These are phyloP conservation scores for Fusarium zealandicum DNA, from an alignment of 2,329 filamentous ascomycete species.

Conservation along the genomic window DNA sequence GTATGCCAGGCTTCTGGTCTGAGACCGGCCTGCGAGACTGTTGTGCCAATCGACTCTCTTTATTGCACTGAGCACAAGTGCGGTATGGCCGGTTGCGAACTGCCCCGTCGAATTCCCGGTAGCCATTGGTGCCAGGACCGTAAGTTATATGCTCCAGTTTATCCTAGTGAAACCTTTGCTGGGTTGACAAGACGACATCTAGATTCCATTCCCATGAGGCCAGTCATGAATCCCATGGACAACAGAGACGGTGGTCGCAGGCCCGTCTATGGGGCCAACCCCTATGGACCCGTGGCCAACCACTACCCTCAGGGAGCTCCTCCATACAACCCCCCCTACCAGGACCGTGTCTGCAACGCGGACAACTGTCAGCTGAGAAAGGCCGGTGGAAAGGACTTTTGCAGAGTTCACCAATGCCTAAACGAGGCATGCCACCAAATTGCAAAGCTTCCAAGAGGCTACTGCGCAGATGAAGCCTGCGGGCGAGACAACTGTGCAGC, in stretches of 20 bases:
- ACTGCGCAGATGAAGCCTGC: constrained; percentile 14
- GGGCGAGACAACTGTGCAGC: background rate
- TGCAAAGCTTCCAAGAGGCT: constrained; percentile 8
- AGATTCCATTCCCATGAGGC: too few species aligned
- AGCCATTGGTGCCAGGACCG: constrained; percentile 25
- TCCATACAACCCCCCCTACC: background rate
- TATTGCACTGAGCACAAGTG: constrained; percentile 29
- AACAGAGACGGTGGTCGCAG: background rate
- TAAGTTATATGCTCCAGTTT: background rate
- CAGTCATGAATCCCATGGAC: background rate
- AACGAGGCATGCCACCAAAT: background rate
- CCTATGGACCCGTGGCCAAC: background rate
- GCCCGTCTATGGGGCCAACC: constrained; percentile 1
- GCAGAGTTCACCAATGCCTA: constrained; percentile 8
- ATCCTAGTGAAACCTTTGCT: too few species aligned
- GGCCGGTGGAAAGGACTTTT: background rate
- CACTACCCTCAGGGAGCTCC: background rate
- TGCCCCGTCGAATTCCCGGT: background rate
- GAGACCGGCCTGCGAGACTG: constrained; percentile 9
- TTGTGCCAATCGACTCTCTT: background rate
- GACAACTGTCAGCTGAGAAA: background rate
- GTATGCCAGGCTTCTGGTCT: constrained; percentile 7
- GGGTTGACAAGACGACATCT: too few species aligned
- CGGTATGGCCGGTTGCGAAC: background rate
- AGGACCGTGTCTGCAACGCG: constrained; percentile 4